Conservation (phyloP, 805 yeast species). For the Suhomyces vadensis region DNA sequence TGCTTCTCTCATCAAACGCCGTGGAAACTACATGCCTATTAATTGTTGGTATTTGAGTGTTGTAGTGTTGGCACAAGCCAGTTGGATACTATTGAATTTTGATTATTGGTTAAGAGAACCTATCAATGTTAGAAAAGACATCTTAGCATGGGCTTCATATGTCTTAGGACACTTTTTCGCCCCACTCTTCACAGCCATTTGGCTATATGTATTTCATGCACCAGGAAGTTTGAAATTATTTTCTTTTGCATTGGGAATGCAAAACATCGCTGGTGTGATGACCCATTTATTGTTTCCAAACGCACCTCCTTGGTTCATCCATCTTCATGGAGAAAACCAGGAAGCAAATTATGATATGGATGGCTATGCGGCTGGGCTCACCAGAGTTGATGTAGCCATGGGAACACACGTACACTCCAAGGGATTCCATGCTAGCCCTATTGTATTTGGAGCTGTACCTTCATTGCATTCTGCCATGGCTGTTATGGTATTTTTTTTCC, state of each 20-base stretch:
- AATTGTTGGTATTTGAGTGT: constrained; percentile 31
- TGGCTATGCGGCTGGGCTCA: constrained; percentile 72
- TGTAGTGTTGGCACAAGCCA: constrained; percentile 40
- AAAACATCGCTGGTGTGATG: constrained; percentile 57
- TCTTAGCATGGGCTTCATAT: constrained; percentile 62
- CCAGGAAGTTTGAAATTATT: constrained; percentile 62
- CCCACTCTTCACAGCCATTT: constrained; percentile 62
- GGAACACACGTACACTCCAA: constrained; percentile 60
- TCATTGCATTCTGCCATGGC: constrained; percentile 70
- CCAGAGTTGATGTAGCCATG: constrained; percentile 61
- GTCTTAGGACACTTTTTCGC: constrained; percentile 61
- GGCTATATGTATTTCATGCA: constrained; percentile 64
- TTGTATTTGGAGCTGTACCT: constrained; percentile 68
- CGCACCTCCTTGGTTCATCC: constrained; percentile 76
- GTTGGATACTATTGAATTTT: constrained; percentile 53
- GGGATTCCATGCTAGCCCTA: constrained; percentile 67
- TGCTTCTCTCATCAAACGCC: neutral
- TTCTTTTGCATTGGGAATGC: constrained; percentile 56
- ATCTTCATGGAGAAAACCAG: constrained; percentile 57
- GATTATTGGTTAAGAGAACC: constrained; percentile 44
- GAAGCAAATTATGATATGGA: constrained; percentile 59
- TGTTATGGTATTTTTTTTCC: constrained; percentile 46
- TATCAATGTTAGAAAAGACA: constrained; percentile 47
- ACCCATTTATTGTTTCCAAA: constrained; percentile 67
- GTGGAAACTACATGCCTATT: constrained; percentile 15